phyloP scores from a whole-genome alignment of 768 basidiomycete genomes.

The Lenzites betulinus region DNA sequence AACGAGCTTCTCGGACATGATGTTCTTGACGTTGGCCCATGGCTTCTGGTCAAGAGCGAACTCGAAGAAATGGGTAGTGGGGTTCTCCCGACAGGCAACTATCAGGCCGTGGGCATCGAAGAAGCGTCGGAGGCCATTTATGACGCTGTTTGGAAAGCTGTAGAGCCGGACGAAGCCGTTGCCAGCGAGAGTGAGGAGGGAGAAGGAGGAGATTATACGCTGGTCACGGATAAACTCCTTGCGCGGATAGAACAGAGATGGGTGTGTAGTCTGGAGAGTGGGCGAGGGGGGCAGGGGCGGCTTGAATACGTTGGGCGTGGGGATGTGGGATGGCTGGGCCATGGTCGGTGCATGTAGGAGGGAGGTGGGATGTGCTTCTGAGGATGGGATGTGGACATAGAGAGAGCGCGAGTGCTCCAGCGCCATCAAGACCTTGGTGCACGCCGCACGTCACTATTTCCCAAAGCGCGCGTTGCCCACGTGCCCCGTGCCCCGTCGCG shows the following conservation, averaged over 20 bases:
- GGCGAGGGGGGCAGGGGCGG: constrained; percentile 18
- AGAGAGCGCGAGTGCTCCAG: constrained; percentile 13
- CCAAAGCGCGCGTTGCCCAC: constrained; percentile 8
- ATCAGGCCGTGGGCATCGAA: constrained; percentile 51
- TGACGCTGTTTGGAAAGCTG: constrained; percentile 58
- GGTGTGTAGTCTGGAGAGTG: constrained; percentile 51
- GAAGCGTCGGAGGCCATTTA: constrained; percentile 55
- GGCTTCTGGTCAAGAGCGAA: constrained; percentile 70
- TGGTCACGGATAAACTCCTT: constrained; percentile 72
- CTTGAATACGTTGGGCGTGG: constrained; percentile 22
- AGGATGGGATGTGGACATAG: constrained; percentile 17
- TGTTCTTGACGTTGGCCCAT: constrained; percentile 69
- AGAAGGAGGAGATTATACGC: constrained; percentile 58
- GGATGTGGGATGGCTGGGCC: constrained; percentile 25
- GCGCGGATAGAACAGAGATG: constrained; percentile 46
- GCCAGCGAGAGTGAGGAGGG: constrained; percentile 68
- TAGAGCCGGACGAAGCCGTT: constrained; percentile 68
- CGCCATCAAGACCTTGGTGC: constrained; percentile 15
- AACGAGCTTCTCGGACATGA: constrained; percentile 66
- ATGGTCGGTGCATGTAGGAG: constrained; percentile 27
- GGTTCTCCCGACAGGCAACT: constrained; percentile 54
- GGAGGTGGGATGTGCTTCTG: constrained; percentile 7
- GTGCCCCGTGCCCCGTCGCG: constrained; percentile 2
- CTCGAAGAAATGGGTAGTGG: constrained; percentile 60
- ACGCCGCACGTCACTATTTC: constrained; percentile 20